Evolutionary conservation across 495 filamentous ascomycete genomes (phyloP), one percentile per base, ranked within the genome.

Genomic region (Alectoria sarmentosa): DNA sequence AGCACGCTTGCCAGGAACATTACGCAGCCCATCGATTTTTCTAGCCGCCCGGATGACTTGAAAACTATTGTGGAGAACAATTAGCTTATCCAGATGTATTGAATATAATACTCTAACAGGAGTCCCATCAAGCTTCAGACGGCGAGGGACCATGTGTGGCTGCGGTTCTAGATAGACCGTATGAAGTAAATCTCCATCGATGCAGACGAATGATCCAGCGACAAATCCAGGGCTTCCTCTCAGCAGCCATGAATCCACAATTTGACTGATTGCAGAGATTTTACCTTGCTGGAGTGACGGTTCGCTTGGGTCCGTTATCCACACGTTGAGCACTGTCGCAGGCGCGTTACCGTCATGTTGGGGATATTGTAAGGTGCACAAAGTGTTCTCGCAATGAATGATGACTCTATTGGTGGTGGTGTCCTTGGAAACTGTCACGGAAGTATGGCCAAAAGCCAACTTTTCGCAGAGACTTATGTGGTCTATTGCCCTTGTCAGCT

Each of bases 61-160:
- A 8, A 66, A 68, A 26, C 68, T 67, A 21, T 69, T 73, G 48
- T 79, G 80, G 14, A 77, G 73, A 6, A 81, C 75, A 54, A 83
- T 71, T 7, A 83, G 64, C 59, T 71, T 74, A 28, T 70, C 69
- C 3, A 82, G 71, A 63, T 74, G 68, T 28, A 68, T 61, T 0
- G 79, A 82, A 69, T 78, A 80, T 19, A 70, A 65, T 1, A 82
- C 61, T 59, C 74, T 80, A 62, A 64, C 75, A 14, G 79, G 75
- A 46, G 71, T 79, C 6, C 80, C 79, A 48, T 73, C 75, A 17
- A 82, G 39, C 38, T 67, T 66, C 19, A 81, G 79, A 30, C 73
- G 73, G 39, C 79, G 73, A 30, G 80, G 78, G 26, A 82, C 73
- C 49, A 76, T 73, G 54, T 49, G 39, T 44, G 58, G 55, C 28